Base-by-base conservation (phyloP, 805 yeast genomes). In the Jamesozyma hellenica region DNA sequence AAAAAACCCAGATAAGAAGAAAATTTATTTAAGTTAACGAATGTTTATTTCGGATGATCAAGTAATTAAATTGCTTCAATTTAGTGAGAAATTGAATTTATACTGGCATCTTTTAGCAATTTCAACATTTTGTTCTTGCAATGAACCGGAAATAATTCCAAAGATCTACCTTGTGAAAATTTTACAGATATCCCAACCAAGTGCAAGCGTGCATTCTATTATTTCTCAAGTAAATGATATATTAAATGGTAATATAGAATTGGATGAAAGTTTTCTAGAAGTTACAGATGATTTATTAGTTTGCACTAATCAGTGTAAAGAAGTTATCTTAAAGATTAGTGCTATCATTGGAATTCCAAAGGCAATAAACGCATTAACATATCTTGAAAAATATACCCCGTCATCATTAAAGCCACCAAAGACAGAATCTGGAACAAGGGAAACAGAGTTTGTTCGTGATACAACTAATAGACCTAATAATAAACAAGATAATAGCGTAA, bases 291-390 rank as follows among this genome's bases (percentile, higher is more conserved):
- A 14, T 4, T 39, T 34, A 34, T 27, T 33, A 10, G 23, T 44
- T 29, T 38, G 69, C 11, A 66, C 86, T 0, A 65, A 67, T 29
- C 72, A 79, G 47, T 63, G 80, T 39, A 67, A 92, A 40, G 96
- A 87, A 51, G 77, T 85, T 7, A 62, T 87, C 2, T 62, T 87
- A 52, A 87, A 87, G 53, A 67, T 83, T 7, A 70, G 81, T 1
- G 92, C 94, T 0, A 62, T 87, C 35, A 72, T 77, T 11, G 96
- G 96, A 0, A 66, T 86, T 11, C 96, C 96, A 1, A 79, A 79
- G 48, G 72, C 85, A 2, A 87, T 87, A 57, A 87, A 86, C 56
- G 72, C 92, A 2, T 61, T 87, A 52, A 79, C 73, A 50, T 66
- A 70, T 17, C 64, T 86, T 41, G 74, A 74, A 43, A 70, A 69